Conservation (phyloP, 2,329 filamentous ascomycete genomes). For the Alternaria sp. region DNA sequence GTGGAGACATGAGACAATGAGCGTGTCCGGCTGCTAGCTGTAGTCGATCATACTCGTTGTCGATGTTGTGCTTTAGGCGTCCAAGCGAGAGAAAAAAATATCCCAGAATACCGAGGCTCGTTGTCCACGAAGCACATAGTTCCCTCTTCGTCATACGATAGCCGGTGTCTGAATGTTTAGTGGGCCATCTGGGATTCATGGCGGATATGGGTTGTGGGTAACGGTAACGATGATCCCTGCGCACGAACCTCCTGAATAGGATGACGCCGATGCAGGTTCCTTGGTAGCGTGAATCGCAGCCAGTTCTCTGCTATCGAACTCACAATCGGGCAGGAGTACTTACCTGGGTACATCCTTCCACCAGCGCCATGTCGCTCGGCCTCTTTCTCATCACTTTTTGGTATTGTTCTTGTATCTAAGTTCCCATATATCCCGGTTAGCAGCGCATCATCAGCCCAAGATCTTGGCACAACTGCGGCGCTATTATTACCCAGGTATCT, state of each 20-base stretch:
- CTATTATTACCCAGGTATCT: neutral
- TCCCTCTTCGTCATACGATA: conserved; percentile 4
- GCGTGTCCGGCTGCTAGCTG: neutral
- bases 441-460: neutral
- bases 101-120: neutral
- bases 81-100: neutral
- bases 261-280: conserved; percentile 3
- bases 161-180: neutral
- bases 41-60: neutral
- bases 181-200: neutral
- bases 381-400: conserved; percentile 8
- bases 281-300: conserved; percentile 1
- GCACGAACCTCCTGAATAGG: conserved; percentile 1
- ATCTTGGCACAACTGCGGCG: conserved; percentile 5
- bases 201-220: neutral
- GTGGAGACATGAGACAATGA: neutral
- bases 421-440: conserved; percentile 13
- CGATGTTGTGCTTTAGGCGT: neutral
- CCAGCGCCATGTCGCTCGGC: conserved; percentile 9
- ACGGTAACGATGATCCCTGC: neutral
- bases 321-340: conserved; percentile 3
- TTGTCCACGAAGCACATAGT: neutral
- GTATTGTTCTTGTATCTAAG: neutral
- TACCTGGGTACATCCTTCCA: conserved; percentile 4
- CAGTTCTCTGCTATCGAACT: neutral